Evolutionary conservation across 306 rosid species (phyloP).

Genomic region (Parietaria judaica): DNA sequence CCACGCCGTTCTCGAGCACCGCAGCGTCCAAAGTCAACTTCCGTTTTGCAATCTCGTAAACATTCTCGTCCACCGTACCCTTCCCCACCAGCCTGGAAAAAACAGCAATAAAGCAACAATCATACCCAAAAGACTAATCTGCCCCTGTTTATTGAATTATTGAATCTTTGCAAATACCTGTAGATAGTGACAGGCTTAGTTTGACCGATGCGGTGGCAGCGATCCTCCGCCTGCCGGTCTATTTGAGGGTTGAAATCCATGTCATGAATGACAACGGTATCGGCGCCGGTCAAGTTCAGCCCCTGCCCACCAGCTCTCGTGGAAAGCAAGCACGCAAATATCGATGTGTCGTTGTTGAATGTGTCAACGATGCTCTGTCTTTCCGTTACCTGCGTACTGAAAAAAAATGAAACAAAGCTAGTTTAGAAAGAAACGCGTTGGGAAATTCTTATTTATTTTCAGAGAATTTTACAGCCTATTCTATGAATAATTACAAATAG

Average conservation of each 20-base stretch:
- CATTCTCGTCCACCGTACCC: conserved; percentile 90
- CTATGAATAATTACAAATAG: too few relatives aligned
- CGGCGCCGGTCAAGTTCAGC: conserved; percentile 84
- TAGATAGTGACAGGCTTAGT: conserved; percentile 79
- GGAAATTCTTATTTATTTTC: too few relatives aligned
- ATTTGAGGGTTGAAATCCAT: conserved; percentile 98
- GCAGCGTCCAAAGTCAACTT: conserved; percentile 92
- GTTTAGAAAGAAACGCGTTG: too few relatives aligned
- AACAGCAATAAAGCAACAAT: neutral
- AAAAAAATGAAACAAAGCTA: neutral
- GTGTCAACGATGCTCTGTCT: conserved; percentile 93
- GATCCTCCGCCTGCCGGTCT: conserved; percentile 94
- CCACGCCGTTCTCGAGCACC: conserved; percentile 75
- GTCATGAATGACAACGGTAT: conserved; percentile 89
- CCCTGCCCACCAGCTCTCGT: conserved; percentile 99
- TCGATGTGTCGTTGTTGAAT: conserved; percentile 69
- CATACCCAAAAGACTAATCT: neutral
- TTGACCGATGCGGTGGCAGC: conserved; percentile 93
- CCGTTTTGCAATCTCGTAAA: conserved; percentile 92
- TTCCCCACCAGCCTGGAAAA: conserved; percentile 69
- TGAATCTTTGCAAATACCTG: conserved; percentile 42
- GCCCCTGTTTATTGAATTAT: neutral
- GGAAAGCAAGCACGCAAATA: conserved; percentile 93
- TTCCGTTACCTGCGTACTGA: conserved; percentile 86
- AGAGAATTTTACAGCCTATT: too few relatives aligned